Evolutionary conservation across 768 basidiomycete genomes (phyloP), one percentile per base, ranked within the genome.

Genomic region (Pleurotus pulmonarius): DNA sequence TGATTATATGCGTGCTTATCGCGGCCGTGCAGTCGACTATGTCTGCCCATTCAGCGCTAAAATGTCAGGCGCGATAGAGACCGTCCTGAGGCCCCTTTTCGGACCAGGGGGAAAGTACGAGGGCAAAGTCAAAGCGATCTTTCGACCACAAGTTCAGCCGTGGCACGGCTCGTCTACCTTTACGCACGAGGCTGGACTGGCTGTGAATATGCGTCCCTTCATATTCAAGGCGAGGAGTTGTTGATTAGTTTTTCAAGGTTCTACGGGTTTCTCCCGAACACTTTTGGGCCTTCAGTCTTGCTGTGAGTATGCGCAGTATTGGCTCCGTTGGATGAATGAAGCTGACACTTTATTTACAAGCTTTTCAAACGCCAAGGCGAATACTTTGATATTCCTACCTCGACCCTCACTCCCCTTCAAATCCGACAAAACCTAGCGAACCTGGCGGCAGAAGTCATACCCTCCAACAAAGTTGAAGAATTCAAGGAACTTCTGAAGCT

Each of bases 21-120:
- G 9, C 8, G 29, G 9, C 3, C 11, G 3, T 3, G 26, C 60
- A 92, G 90, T 92, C 73, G 92, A 93, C 70, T 92, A 90, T 68
- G 89, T 92, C 63, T 94, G 92, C 63, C 91, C 91, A 1, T 93
- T 75, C 78, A 90, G 87, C 87, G 47, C 78, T 77, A 41, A 88
- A 69, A 63, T 88, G 46, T 74, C 84, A 8, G 69, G 76, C 29
- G 75, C 80, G 16, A 80, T 93, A 51, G 81, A 92, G 55, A 71
- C 60, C 7, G 73, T 86, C 49, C 71, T 92, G 26, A 81, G 76
- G 59, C 90, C 88, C 18, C 68, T 81, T 59, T 65, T 92, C 48
- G 75, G 73, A 15, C 63, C 74, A 18, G 80, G 80, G 9, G 88
- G 88, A 6, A 77, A 79, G 65, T 90, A 90, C 65, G 75, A 73